Evolutionary conservation across 805 yeast species (phyloP).

Genomic region (Saccharomyces jurei): DNA sequence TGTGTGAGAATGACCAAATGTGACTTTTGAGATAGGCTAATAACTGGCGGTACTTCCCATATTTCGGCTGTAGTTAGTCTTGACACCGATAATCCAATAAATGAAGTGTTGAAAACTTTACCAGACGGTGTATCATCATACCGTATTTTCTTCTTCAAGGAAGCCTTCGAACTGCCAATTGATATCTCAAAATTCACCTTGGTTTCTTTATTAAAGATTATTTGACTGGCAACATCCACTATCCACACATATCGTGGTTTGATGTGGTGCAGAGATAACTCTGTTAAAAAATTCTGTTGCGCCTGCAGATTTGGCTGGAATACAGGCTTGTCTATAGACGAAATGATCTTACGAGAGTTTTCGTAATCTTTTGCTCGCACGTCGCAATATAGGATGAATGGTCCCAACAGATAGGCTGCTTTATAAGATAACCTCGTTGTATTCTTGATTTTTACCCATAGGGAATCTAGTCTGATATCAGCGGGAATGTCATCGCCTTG

Average conservation of each 20-base stretch:
- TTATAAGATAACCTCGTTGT: constrained; percentile 36
- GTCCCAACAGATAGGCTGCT: constrained; percentile 78
- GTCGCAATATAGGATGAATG: constrained; percentile 64
- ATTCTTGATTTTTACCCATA: constrained; percentile 56
- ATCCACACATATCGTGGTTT: constrained; percentile 56
- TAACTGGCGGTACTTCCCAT: constrained; percentile 54
- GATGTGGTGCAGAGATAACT: constrained; percentile 56
- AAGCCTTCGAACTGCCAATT: constrained; percentile 37
- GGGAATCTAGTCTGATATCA: constrained; percentile 23
- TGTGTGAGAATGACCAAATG: constrained; percentile 73
- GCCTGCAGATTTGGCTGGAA: constrained; percentile 67
- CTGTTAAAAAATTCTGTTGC: constrained; percentile 53
- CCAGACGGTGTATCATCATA: constrained; percentile 8
- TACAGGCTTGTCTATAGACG: constrained; percentile 70
- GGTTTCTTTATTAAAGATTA: constrained; percentile 55
- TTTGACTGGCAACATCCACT: constrained; percentile 65
- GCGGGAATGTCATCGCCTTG: constrained; percentile 24
- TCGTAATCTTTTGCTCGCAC: constrained; percentile 49
- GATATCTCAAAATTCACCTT: constrained; percentile 54
- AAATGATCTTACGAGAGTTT: constrained; percentile 41
- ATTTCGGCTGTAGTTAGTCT: constrained; percentile 55
- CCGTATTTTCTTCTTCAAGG: constrained; percentile 9
- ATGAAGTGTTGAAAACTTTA: constrained; percentile 26
- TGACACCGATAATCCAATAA: constrained; percentile 37
- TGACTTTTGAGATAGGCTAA: constrained; percentile 32